Conservation (phyloP, 257 asterid species). For the Solanum rostratum region DNA sequence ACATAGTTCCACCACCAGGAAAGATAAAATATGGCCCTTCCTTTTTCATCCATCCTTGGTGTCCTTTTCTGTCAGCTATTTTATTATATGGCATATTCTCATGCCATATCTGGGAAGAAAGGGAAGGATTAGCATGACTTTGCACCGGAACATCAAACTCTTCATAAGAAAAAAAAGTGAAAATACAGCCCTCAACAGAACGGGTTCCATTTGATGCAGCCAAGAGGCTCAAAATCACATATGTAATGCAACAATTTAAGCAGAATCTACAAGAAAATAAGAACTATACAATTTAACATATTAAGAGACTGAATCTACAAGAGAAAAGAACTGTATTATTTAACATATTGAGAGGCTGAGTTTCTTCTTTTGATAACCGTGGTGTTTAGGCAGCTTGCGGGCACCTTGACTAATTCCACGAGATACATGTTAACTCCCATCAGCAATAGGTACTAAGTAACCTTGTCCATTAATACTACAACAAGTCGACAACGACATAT, state of each 20-base stretch:
- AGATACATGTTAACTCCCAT: neutral
- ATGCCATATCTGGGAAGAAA: slow-evolving; percentile 76
- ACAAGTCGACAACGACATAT: neutral
- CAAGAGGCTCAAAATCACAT: neutral
- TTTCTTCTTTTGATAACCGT: neutral
- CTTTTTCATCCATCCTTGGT: slow-evolving; percentile 96
- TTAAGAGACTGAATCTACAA: neutral
- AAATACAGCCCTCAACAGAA: neutral
- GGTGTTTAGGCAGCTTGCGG: neutral
- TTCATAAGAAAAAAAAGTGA: neutral
- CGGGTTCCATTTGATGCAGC: neutral
- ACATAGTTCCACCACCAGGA: slow-evolving; percentile 98
- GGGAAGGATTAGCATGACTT: neutral
- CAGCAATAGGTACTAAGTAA: neutral
- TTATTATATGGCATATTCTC: slow-evolving; percentile 88
- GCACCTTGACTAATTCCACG: neutral
- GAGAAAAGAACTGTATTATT: neutral
- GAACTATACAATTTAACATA: neutral
- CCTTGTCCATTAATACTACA: neutral
- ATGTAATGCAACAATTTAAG: neutral
- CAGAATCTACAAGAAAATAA: neutral
- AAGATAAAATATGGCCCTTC: slow-evolving; percentile 83
- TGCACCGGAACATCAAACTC: neutral
- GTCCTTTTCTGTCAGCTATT: slow-evolving; percentile 95
- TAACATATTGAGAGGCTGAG: neutral